Base-by-base conservation (phyloP, 1,284 basidiomycete species). In the Wallemia ichthyophaga region DNA sequence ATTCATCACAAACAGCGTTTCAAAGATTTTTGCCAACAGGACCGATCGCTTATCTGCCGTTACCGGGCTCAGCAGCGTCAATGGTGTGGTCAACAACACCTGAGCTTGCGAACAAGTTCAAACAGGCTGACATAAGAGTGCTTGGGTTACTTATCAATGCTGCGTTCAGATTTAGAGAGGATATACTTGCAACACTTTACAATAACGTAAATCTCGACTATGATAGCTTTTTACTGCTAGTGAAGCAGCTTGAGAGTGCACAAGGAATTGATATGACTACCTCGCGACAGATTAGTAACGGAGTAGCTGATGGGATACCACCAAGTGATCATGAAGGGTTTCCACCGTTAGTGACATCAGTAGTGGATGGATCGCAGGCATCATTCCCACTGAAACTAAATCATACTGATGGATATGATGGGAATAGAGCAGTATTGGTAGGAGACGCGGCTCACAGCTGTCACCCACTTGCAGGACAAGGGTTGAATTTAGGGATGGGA, bases 391-490 rank as follows among this genome's bases (percentile, higher is more conserved):
- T 98, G 19, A 76, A 81, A 26, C 81, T 87, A 63, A 83, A 78
- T 59, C 94, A 98, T 65, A 83, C 86, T 0, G 86, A 91, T 59
- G 71, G 76, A 0, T 98, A 99, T 69, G 72, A 89, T 55, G 76
- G 78, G 1, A 72, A 73, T 0, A 77, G 92, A 1, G 91, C 85
- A 0, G 89, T 82, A 1, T 78, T 98, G 1, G 79, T 98, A 1
- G 94, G 94, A 2, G 94, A 98, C 69, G 91, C 94, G 1, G 92
- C 91, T 17, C 94, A 98, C 67, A 86, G 86, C 0, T 76, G 88
- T 2, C 94, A 98, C 67, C 94, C 94, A 0, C 77, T 98, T n/a
- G 92, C 91, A 0, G 94, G 94, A 1, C 94, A 98, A 67, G 94
- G 92, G 0, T 73, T 98, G 53, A 98, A 99, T 68, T 73, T 92